Percentiles rank a stretch among this genome's conserved stretches.
phyloP scores from a whole-genome alignment of 2,329 filamentous ascomycete species.

The Diaporthe citri region DNA sequence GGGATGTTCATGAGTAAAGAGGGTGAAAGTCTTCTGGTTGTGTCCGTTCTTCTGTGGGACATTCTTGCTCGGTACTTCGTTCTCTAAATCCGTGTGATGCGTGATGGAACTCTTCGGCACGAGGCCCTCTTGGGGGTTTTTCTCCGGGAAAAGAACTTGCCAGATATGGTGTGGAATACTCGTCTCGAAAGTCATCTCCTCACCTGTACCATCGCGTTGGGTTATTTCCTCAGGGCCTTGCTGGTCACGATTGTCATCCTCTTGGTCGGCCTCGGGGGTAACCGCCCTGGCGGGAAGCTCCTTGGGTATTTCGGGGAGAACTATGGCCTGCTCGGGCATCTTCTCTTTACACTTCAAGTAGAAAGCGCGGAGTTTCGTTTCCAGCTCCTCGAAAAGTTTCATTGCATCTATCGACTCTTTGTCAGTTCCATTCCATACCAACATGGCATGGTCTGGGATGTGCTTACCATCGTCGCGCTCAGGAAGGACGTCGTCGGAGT shows the following conservation, averaged over 20 bases:
- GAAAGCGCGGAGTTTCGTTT: not conserved
- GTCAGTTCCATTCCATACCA: not conserved
- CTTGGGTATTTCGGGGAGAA: not conserved
- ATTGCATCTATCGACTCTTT: not conserved
- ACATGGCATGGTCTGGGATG: not conserved
- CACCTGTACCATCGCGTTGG: not conserved
- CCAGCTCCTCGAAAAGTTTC: not conserved
- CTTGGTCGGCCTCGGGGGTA: not conserved
- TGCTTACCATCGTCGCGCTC: not conserved
- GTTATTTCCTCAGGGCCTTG: not conserved
- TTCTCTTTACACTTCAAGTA: not conserved
- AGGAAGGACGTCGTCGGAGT: not conserved
- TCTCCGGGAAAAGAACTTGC: not conserved
- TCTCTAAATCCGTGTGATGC: not conserved
- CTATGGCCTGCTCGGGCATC: constrained; percentile 1
- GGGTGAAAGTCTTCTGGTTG: not conserved
- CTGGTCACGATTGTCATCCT: no score
- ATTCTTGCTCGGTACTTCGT: not conserved
- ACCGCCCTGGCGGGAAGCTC: not conserved
- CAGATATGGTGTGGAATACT: not conserved
- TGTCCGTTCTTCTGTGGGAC: not conserved
- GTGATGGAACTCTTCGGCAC: not conserved
- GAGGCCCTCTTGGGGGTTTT: not conserved
- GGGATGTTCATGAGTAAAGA: not conserved
- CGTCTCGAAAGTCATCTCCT: not conserved